Base-by-base conservation (phyloP, 225 moss, liverwort and hornwort species). In the Bryum argenteum region DNA sequence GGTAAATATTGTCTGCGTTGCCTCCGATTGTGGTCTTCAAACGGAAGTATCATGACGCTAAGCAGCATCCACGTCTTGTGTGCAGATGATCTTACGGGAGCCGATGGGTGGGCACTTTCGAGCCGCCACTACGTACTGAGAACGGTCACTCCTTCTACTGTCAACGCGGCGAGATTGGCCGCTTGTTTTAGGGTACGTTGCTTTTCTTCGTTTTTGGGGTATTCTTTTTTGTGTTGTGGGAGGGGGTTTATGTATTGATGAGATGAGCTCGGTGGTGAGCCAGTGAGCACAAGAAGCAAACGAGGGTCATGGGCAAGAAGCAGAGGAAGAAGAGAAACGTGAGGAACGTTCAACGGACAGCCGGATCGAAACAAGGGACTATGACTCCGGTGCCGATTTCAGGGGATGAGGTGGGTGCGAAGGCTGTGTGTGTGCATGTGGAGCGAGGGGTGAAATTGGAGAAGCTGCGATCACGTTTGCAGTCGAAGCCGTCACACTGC, bases 261-360 rank as follows among this genome's bases (percentile, higher is more conserved):
- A 33, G 33, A 33, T 33, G 33, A 33, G 33, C 33, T 33, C 33
- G 33, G 33, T 33, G 33, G 33, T 33, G 33, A 33, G 33, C 33
- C 33, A 33, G 33, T 33, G 33, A 33, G 33, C 33, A 6, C 33
- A 33, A 33, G 33, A 33, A 33, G 33, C 33, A 33, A 33, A 33
- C 33, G 19, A 68, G 42, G 47, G 82, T 41, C 66, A 78, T 83
- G 78, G 82, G 82, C 50, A 75, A 58, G 62, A 40, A 20, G 61
- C 61, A 61, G 44, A 23, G 5, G 44, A 63, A 63, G 63, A 22
- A 19, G 43, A 42, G 44, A 44, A 63, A 63, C 13, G 42, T 63
- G 22, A 43, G 63, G 13, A 62, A 62, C 43, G 21, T 7, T 12
- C 63, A 70, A 16, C 33, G 17, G 23, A 47, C 18, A 26, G 43